phyloP scores from a whole-genome alignment of 257 asterid species.

The Linderniella brevidens region DNA sequence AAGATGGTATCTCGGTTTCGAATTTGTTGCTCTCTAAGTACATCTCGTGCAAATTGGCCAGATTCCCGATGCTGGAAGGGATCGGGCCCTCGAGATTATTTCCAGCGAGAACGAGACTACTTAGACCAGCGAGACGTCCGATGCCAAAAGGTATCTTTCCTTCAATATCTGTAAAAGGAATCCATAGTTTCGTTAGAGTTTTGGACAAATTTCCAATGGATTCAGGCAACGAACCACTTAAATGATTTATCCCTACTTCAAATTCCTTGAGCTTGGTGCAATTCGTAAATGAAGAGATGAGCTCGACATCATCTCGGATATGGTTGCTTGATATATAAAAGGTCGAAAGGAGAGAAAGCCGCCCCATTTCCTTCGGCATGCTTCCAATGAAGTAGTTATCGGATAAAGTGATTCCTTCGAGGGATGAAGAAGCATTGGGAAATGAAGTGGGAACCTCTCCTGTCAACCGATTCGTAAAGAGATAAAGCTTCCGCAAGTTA shows the following conservation, averaged over 20 bases:
- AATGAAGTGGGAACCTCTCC: slow-evolving; percentile 18
- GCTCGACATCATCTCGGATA: slow-evolving; percentile 12
- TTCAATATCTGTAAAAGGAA: slow-evolving; percentile 14
- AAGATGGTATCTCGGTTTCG: slow-evolving; percentile 9
- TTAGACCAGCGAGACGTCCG: slow-evolving; percentile 13
- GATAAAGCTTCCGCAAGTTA: slow-evolving; percentile 7
- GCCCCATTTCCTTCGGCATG: slow-evolving; percentile 10
- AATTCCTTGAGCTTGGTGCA: slow-evolving; percentile 14
- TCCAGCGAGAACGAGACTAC: slow-evolving; percentile 7
- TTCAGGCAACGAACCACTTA: slow-evolving; percentile 20
- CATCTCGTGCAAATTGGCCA: slow-evolving; percentile 13
- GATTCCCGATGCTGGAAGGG: slow-evolving; percentile 16
- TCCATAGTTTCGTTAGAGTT: slow-evolving; percentile 7
- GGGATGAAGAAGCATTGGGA: slow-evolving; percentile 17
- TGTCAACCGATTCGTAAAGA: slow-evolving; percentile 9
- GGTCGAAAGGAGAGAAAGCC: slow-evolving; percentile 9
- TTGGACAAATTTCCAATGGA: slow-evolving; percentile 19
- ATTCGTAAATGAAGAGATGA: slow-evolving; percentile 19
- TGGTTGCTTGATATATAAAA: slow-evolving; percentile 7
- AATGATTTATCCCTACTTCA: slow-evolving; percentile 11
- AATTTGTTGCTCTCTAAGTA: slow-evolving; percentile 4
- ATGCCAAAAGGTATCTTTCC: slow-evolving; percentile 24
- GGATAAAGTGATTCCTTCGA: slow-evolving; percentile 5
- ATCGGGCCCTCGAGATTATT: slow-evolving; percentile 18
- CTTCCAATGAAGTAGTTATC: slow-evolving; percentile 13